Percentiles rank a stretch among this genome's conserved stretches.
Conservation (phyloP, 257 asterid species). For the Scutellaria galericulata region DNA sequence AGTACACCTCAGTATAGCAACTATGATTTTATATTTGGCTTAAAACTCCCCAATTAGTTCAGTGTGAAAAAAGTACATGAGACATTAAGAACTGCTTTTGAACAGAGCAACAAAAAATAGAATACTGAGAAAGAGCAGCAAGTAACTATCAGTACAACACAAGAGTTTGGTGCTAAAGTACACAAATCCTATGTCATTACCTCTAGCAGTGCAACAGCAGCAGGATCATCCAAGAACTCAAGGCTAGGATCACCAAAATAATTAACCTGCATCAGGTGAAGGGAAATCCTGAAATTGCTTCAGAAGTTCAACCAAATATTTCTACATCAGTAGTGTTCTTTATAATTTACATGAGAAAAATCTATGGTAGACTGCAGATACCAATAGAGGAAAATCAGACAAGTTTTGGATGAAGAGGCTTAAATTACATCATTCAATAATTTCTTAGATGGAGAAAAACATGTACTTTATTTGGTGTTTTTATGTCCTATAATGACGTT, state of each 20-base stretch:
- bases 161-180: not conserved
- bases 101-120: not conserved
- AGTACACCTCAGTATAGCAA: not conserved
- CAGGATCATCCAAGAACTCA: constrained; percentile 95
- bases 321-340: not conserved
- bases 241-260: constrained; percentile 85
- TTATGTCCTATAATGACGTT: not conserved
- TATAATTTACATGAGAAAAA: not conserved
- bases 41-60: constrained; percentile 1
- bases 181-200: constrained; percentile 42
- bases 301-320: constrained; percentile 29
- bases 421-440: constrained; percentile 10
- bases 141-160: constrained; percentile 12
- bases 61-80: not conserved
- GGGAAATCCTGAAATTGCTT: constrained; percentile 25
- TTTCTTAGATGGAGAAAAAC: constrained; percentile 25
- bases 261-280: constrained; percentile 65
- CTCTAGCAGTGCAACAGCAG: constrained; percentile 80
- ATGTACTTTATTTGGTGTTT: constrained; percentile 13
- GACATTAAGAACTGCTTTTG: not conserved
- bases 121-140: constrained; percentile 21
- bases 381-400: constrained; percentile 19
- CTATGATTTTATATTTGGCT: constrained; percentile 1
- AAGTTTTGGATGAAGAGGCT: constrained; percentile 29
- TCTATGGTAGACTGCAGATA: constrained; percentile 19